Evolutionary conservation across 202 grass and related monocot genomes (phyloP), one percentile per base, ranked within the genome.

Genomic region (Musa balbisiana): DNA sequence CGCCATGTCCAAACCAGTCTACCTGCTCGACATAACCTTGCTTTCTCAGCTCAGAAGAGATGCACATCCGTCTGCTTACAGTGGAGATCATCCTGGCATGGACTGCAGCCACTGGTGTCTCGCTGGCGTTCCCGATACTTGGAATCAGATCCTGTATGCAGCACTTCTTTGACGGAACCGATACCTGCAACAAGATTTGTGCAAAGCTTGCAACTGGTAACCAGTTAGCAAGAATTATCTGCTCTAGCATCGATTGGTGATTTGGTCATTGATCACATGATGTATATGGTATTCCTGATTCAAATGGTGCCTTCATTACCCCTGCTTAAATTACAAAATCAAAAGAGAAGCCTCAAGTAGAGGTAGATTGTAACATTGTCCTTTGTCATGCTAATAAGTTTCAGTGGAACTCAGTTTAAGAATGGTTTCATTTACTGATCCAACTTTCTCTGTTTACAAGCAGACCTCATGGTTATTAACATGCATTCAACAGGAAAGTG

Each of bases 61-160:
- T 64, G 94, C 71, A 0, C 94, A 98, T 83, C 94, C 94, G 11
- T 89, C 94, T 1, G 79, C 55, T 0, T 98, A 98, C 84, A 98
- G 94, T 60, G 91, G 94, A 21, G 88, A 82, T 11, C 94, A 94
- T 62, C 72, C 84, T 1, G 83, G 94, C 70, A 98, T 86, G 71
- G 94, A 98, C 75, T 98, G 94, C 77, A 98, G 94, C 77, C 94
- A 98, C 85, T 98, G 94, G 94, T 98, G 94, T 85, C 83, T 98
- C 51, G 91, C 91, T 15, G 94, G 94, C 49, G 73, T 93, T 71
- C 94, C 94, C 1, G 94, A 98, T 82, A 86, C 91, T 2, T 98
- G 94, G 94, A 98, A 98, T 79, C 94, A 98, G 72, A 94, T 98
- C 43, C 79, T 98, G 25, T 94, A 90, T 78, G 91, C 91, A 2